Base-by-base conservation (phyloP, 2,329 filamentous ascomycete species). In the Dothideomycetes sp. region DNA sequence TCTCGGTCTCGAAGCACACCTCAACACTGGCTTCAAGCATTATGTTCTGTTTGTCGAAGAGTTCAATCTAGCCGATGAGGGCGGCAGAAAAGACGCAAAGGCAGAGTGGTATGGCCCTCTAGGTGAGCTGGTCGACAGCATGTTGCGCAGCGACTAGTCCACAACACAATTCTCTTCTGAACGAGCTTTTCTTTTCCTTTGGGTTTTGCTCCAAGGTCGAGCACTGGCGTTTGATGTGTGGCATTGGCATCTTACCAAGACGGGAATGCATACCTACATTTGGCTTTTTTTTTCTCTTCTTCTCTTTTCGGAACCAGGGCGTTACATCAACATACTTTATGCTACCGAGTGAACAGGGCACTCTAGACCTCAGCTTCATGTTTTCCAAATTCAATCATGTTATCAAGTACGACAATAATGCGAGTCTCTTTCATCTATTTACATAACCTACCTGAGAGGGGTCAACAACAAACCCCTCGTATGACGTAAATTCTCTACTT, bases 1-100 rank as follows among this genome's bases (percentile, higher is more conserved):
- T 60, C 76, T 98, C 27, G 91, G 91, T 16, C 75, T 98, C 44
- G 91, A 98, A 65, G 88, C 93, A 31, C 91, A 98, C 64, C 76
- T 98, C 50, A 98, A 98, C 67, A 98, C 91, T 11, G 94, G 86
- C 66, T 98, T 98, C 78, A 98, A 98, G 74, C 91, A 98, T 65
- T 98, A 96, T 58, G 91, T 98, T 47, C 75, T 98, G 45, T 98
- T 98, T 64, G 87, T 98, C 52, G 88, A 98, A 62, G 93, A 98
- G 72, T 91, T 96, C 65, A 80, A 78, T 51, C 67, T 98, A 52
- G 87, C 87, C 19, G 93, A 80, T 56, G 91, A 89, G 36, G 63
- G 61, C 44, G 57, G 58, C 4, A 56, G 51, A 40, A 59, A 55
- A 53, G 57, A 54, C 47, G 40, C 40, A 11, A 43, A 43, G 3